Percentiles rank a stretch among this genome's conserved stretches.
Evolutionary conservation across 768 basidiomycete genomes (phyloP).

Genomic region (Amanita thiersii): DNA sequence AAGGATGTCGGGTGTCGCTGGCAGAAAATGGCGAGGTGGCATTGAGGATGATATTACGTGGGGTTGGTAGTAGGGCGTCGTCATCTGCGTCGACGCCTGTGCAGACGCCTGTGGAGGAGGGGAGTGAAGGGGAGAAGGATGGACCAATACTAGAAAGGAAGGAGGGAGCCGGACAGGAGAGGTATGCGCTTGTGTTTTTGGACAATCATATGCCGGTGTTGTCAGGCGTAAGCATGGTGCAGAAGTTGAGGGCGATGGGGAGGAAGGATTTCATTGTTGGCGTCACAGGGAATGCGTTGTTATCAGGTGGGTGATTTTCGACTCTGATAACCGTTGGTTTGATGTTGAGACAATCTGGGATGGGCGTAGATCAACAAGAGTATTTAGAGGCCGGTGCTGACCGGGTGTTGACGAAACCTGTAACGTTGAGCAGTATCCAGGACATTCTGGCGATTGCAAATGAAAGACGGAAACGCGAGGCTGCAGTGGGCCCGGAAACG

Average conservation of each 20-base stretch:
- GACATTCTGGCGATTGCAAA: slow-evolving; percentile 38
- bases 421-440: slow-evolving; percentile 49
- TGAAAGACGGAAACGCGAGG: slow-evolving; percentile 31
- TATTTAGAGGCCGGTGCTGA: slow-evolving; percentile 72
- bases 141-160: slow-evolving; percentile 32
- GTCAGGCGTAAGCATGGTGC: slow-evolving; percentile 63
- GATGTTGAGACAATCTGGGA: slow-evolving; percentile 2
- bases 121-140: slow-evolving; percentile 24
- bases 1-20: slow-evolving; percentile 70
- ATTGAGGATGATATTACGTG: slow-evolving; percentile 59
- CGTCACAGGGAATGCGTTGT: slow-evolving; percentile 57
- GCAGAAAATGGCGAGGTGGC: slow-evolving; percentile 83
- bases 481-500: too few species aligned
- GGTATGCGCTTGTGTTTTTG: slow-evolving; percentile 41
- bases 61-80: slow-evolving; percentile 12
- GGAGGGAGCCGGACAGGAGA: slow-evolving; percentile 22
- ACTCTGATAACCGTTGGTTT: slow-evolving; percentile 5
- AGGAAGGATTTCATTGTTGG: slow-evolving; percentile 77
- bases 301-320: slow-evolving; percentile 37
- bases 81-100: too few species aligned
- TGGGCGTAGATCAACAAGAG: slow-evolving; percentile 58
- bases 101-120: slow-evolving; percentile 27
- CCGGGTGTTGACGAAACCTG: slow-evolving; percentile 77
- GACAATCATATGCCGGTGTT: slow-evolving; percentile 82
- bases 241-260: slow-evolving; percentile 55